phyloP scores from a whole-genome alignment of 352 stramenopile genomes.

The Globisporangium paddicum region DNA sequence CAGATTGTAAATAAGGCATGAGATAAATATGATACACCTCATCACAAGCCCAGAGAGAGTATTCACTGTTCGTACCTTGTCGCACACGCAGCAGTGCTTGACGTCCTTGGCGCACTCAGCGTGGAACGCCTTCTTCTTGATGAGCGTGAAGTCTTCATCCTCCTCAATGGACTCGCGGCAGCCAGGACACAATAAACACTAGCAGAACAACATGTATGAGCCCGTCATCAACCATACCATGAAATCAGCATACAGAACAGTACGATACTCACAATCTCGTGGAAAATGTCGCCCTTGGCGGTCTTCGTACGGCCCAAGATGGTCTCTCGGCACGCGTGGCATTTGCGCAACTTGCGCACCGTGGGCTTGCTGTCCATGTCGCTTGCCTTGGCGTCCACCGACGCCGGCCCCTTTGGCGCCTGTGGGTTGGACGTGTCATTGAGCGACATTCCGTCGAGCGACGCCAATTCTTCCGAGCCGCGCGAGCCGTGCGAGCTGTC shows the following conservation, averaged over 20 bases:
- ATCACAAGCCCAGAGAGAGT: background rate
- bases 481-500: conserved; percentile 16
- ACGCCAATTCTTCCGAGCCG: conserved; percentile 18
- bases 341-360: conserved; percentile 72
- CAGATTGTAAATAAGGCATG: background rate
- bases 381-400: conserved; percentile 53
- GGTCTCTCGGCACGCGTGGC: conserved; percentile 76
- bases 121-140: conserved; percentile 83
- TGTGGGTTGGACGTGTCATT: conserved; percentile 30
- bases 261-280: conserved; percentile 60
- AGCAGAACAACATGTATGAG: background rate
- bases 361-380: conserved; percentile 56
- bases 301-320: conserved; percentile 77
- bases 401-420: conserved; percentile 26
- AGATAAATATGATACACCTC: background rate
- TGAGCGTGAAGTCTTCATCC: conserved; percentile 69
- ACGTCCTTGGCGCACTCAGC: conserved; percentile 65
- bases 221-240: background rate
- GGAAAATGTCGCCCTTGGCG: conserved; percentile 76
- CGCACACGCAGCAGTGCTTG: conserved; percentile 61
- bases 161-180: conserved; percentile 78
- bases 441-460: conserved; percentile 27
- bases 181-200: conserved; percentile 71
- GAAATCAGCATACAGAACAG: background rate
- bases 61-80: conserved; percentile 36